Evolutionary conservation across 768 basidiomycete genomes (phyloP).

Genomic region (Russula earlei): DNA sequence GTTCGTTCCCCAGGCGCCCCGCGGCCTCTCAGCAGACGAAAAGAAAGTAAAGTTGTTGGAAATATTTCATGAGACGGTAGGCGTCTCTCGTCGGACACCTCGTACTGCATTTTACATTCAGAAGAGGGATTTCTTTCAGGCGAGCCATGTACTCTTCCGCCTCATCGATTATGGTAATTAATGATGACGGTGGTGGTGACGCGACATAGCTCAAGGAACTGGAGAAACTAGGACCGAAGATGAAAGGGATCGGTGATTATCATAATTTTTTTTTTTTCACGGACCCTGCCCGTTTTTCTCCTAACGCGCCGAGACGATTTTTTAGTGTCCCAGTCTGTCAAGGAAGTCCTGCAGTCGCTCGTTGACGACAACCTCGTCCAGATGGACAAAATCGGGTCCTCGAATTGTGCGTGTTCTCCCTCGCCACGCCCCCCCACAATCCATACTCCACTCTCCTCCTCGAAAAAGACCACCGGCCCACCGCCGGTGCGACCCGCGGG

Average conservation of each 20-base stretch:
- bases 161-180: not conserved
- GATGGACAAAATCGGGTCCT: slow-evolving; percentile 88
- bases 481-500: not conserved
- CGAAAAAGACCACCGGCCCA: too few relatives aligned
- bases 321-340: slow-evolving; percentile 81
- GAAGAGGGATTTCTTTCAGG: slow-evolving; percentile 81
- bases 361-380: slow-evolving; percentile 83
- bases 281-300: too few relatives aligned
- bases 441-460: too few relatives aligned
- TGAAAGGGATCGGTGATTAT: slow-evolving; percentile 77
- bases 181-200: not conserved
- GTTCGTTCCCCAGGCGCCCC: slow-evolving; percentile 9
- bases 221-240: slow-evolving; percentile 80
- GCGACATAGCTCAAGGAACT: slow-evolving; percentile 70
- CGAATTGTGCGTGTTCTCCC: slow-evolving; percentile 60
- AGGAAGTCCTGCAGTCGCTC: slow-evolving; percentile 82
- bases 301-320: too few relatives aligned
- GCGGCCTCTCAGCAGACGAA: slow-evolving; percentile 79
- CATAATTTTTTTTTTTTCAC: not conserved
- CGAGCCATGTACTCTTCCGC: slow-evolving; percentile 15
- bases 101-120: not conserved
- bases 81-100: not conserved
- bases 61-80: slow-evolving; percentile 87
- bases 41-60: slow-evolving; percentile 83
- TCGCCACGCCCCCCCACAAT: too few relatives aligned